These are phyloP conservation scores for Pseudodiploospora longispora DNA, from an alignment of 2,329 filamentous ascomycete genomes.

Conservation along the genomic window DNA sequence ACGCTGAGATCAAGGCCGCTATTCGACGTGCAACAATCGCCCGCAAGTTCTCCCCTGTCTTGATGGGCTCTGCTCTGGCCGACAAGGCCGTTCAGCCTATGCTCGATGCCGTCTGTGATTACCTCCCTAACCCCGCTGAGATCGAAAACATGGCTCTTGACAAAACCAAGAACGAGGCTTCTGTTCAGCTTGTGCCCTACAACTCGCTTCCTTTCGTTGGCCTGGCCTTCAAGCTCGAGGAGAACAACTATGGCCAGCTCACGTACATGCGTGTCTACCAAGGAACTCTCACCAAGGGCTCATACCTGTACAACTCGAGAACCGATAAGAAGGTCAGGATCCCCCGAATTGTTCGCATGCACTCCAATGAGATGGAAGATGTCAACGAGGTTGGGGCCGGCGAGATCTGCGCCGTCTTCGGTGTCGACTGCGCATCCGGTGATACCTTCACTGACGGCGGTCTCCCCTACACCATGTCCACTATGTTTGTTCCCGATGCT, in stretches of 20 bases:
- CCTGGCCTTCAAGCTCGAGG: constrained; percentile 96
- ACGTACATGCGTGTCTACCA: constrained; percentile 99
- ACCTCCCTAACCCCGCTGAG: constrained; percentile 84
- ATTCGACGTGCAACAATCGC: constrained; percentile 85
- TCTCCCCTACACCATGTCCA: constrained; percentile 90
- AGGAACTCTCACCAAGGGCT: constrained; percentile 78
- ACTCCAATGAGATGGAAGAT: constrained; percentile 99
- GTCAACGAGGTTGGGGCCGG: constrained; percentile 86
- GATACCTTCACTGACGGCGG: constrained; percentile 96
- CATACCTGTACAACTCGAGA: constrained; percentile 87
- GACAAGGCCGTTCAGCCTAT: constrained; percentile 95
- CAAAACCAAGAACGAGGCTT: constrained; percentile 65
- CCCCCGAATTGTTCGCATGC: constrained; percentile 96
- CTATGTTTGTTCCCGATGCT: constrained; percentile 95
- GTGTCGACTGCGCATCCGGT: constrained; percentile 93
- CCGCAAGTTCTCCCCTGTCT: constrained; percentile 84
- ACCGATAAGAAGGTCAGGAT: constrained; percentile 95
- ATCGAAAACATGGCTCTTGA: constrained; percentile 87
- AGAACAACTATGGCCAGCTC: constrained; percentile 96
- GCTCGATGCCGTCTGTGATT: constrained; percentile 94
- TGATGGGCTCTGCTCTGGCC: constrained; percentile 93
- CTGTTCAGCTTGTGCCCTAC: constrained; percentile 85
- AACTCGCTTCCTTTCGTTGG: constrained; percentile 91
- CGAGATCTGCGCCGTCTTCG: constrained; percentile 97
- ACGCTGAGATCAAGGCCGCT: constrained; percentile 80